Base-by-base conservation (phyloP, 495 filamentous ascomycete species). In the Podospora tetraspora region DNA sequence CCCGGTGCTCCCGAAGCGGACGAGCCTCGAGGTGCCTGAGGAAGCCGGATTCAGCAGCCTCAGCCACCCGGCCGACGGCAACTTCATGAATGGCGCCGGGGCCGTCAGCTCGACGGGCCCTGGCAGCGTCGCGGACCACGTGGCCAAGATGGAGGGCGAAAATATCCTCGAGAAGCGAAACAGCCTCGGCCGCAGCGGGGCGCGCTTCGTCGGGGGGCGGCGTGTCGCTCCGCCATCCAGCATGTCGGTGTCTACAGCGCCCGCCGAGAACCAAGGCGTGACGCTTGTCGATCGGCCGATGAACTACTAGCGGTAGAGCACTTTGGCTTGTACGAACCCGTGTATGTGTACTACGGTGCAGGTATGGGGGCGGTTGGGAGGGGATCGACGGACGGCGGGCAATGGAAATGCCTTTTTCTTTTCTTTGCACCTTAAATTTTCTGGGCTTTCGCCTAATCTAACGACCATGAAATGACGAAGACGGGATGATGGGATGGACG, bases 21-120 rank as follows among this genome's bases (percentile, higher is more conserved):
- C 76, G 13, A 83, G 80, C 64, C 77, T 83, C 11, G 81, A 84
- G 65, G 80, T 84, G 10, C 81, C 83, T n/a, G 79, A 77, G 52
- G 75, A 81, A 3, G 43, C 43, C 69, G 67, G 71, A 67, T 73
- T 66, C 71, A 73, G 61, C 72, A 79, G 64, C 27, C 63, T 75
- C n/a, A 72, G 74, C 68, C 78, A 80, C 68, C 70, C 81, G 32
- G 73, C 79, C 63, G 79, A 86, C 73, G 75, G 76, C 75, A 56
- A 81, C 78, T 61, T 73, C 29, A 66, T 75, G 64, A 79, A 79
- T 61, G 30, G 30, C n/a, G 56, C 52, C 23, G 24, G 1, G 60
- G 13, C 27, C 8, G 27, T 27, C 60, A 73, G 80, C 76, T 27
- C 72, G 66, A 24, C 67, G 73, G 68, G 61, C 69, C 61, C 13